Base-by-base conservation (phyloP, 495 filamentous ascomycete species). In the Xylaria telfairii region DNA sequence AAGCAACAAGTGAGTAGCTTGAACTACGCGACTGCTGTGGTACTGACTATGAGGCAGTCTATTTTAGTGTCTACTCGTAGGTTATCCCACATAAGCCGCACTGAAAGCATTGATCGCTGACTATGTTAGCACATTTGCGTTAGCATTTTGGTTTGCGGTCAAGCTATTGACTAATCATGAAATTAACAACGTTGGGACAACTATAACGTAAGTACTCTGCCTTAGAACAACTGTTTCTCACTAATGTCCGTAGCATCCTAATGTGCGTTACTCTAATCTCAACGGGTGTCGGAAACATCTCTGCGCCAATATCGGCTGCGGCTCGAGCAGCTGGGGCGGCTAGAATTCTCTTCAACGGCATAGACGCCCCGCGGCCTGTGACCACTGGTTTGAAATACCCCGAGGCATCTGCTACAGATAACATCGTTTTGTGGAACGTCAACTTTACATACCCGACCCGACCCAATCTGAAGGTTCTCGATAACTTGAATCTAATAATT, bases 371-470 rank as follows among this genome's bases (percentile, higher is more conserved):
- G 10, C 80, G 77, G 39, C 85, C 85, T 10, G 75, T 81, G 47
- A 82, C 78, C 3, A 76, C 79, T 15, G 85, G 85, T 17, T 71
- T 85, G n/a, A 84, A 81, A 65, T 77, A 84, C 17, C 82, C 83
- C 10, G 79, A 84, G 3, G 82, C 80, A 0, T 75, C 81, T 17
- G 84, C 84, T n/a, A 72, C 76, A 1, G 85, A 83, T 8, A 85
- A 91, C 67, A 88, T 93, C 57, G 81, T 86, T 0, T 83, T 92
- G 26, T 72, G 83, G 47, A 79, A 90, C 63, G 81, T 92, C 26
- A 83, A 83, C 19, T 92, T 92, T 73, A 82, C 87, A 0, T 94
- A 93, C 71, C 89, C 91, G 4, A 86, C 89, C 8, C 81, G 91
- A 34, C 85, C 89, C 1, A 85, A 89, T 44, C 77, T 89, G 41